Percentiles rank a stretch among this genome's conserved stretches.
Evolutionary conservation across 805 yeast species (phyloP).

Genomic region (Candida hungchunana): DNA sequence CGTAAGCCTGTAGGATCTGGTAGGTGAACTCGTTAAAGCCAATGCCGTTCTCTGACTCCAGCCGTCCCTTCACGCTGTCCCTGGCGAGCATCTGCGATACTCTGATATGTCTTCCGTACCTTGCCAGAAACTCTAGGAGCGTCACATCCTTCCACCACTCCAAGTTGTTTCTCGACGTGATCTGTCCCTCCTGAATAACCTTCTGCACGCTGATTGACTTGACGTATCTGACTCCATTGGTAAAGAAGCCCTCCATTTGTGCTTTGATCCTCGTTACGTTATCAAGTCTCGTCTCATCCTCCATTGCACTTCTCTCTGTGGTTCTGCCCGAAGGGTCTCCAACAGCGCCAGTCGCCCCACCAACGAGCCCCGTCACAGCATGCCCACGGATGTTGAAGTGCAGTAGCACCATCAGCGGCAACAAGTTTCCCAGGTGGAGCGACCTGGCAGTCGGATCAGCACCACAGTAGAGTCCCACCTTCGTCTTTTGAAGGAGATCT

Average conservation of each 20-base stretch:
- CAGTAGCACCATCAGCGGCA: slow-evolving; percentile 80
- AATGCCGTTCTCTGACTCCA: slow-evolving; percentile 66
- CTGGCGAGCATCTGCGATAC: slow-evolving; percentile 84
- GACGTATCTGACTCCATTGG: slow-evolving; percentile 61
- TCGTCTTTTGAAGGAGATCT: slow-evolving; percentile 27
- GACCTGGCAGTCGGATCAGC: slow-evolving; percentile 95
- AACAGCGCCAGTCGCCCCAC: slow-evolving; percentile 93
- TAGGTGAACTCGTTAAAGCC: slow-evolving; percentile 95
- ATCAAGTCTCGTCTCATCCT: slow-evolving; percentile 40
- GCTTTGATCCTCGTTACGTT: slow-evolving; percentile 56
- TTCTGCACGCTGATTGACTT: slow-evolving; percentile 25
- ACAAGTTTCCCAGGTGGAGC: slow-evolving; percentile 82
- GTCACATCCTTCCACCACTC: slow-evolving; percentile 83
- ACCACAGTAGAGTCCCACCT: slow-evolving; percentile 76
- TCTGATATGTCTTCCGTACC: slow-evolving; percentile 73
- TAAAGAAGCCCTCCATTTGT: slow-evolving; percentile 62
- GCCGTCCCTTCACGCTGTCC: slow-evolving; percentile 77
- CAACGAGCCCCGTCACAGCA: slow-evolving; percentile 75
- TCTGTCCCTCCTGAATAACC: slow-evolving; percentile 36
- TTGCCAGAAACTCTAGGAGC: slow-evolving; percentile 73
- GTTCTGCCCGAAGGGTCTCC: slow-evolving; percentile 96
- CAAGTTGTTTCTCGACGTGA: slow-evolving; percentile 56
- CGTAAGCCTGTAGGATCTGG: slow-evolving; percentile 90
- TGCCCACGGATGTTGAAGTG: slow-evolving; percentile 88
- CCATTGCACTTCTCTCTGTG: slow-evolving; percentile 66